phyloP scores from a whole-genome alignment of 2,329 filamentous ascomycete species.

The Pseudogymnoascus sp. region DNA sequence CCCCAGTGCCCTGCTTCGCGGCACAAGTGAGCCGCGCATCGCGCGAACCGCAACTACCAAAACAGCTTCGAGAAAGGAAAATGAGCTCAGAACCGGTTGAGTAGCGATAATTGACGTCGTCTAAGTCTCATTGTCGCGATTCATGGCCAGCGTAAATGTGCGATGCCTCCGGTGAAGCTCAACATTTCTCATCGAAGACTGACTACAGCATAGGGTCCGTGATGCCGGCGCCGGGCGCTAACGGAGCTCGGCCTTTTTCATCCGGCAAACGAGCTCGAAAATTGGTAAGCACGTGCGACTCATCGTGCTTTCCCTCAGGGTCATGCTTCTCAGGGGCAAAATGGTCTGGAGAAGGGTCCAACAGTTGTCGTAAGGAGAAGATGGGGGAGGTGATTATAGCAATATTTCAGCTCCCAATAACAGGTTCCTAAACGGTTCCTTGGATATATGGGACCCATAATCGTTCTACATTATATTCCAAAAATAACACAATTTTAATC shows the following conservation, averaged over 20 bases:
- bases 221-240: constrained; percentile 6
- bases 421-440: neutral
- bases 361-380: neutral
- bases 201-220: neutral
- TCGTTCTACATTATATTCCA: neutral
- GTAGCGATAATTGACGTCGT: constrained; percentile 4
- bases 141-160: constrained; percentile 4
- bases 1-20: constrained; percentile 2
- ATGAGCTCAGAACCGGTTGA: constrained; percentile 1
- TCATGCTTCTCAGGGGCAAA: neutral
- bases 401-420: neutral
- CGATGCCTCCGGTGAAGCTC: neutral
- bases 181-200: constrained; percentile 3
- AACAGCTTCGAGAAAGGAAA: neutral
- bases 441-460: too few species aligned
- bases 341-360: neutral
- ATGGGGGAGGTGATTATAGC: neutral
- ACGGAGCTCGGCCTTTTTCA: constrained; percentile 5
- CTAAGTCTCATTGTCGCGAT: constrained; percentile 9
- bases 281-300: constrained; percentile 4
- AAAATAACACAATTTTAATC: neutral
- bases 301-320: constrained; percentile 1
- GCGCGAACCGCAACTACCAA: neutral
- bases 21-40: constrained; percentile 10
- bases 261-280: constrained; percentile 6